These are phyloP conservation scores for Geotrichum histeridarum DNA, from an alignment of 1,139 yeast genomes.

Conservation along the genomic window DNA sequence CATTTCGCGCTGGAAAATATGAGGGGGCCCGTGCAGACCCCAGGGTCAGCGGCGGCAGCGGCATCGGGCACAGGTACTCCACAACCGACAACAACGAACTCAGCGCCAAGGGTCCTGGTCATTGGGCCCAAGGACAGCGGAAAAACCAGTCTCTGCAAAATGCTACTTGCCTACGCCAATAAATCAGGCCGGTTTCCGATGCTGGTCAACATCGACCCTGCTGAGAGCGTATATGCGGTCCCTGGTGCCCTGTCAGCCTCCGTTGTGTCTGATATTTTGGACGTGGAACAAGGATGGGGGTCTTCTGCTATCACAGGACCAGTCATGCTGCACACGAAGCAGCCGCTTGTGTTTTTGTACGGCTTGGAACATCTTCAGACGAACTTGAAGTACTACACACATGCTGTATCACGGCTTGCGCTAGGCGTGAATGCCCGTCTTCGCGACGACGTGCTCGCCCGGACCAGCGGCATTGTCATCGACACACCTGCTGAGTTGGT, in stretches of 20 bases:
- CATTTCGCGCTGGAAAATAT: conserved; percentile 71
- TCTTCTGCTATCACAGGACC: conserved; percentile 85
- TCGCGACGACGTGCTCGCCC: conserved; percentile 46
- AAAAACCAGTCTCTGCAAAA: conserved; percentile 69
- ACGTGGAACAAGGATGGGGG: conserved; percentile 83
- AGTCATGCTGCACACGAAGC: conserved; percentile 73
- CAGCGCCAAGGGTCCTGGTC: conserved; percentile 59
- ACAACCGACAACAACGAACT: conserved; percentile 11
- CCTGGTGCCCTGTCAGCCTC: conserved; percentile 89
- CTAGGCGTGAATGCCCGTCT: conserved; percentile 54
- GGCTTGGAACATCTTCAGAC: conserved; percentile 62
- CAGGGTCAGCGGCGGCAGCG: not conserved
- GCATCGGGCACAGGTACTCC: conserved; percentile 3
- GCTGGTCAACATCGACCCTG: conserved; percentile 77
- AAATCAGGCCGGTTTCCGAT: conserved; percentile 60
- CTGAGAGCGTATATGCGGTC: conserved; percentile 67
- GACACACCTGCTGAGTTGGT: conserved; percentile 61
- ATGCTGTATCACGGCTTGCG: conserved; percentile 54
- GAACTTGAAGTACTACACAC: conserved; percentile 58
- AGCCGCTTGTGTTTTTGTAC: conserved; percentile 75
- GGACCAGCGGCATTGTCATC: conserved; percentile 62
- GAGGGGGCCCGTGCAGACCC: conserved; percentile 39
- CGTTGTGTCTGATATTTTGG: conserved; percentile 73
- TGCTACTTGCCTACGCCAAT: conserved; percentile 67
- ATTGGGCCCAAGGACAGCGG: conserved; percentile 73